Evolutionary conservation across 345 rosid genomes (phyloP).

Genomic region (Punica granatum): DNA sequence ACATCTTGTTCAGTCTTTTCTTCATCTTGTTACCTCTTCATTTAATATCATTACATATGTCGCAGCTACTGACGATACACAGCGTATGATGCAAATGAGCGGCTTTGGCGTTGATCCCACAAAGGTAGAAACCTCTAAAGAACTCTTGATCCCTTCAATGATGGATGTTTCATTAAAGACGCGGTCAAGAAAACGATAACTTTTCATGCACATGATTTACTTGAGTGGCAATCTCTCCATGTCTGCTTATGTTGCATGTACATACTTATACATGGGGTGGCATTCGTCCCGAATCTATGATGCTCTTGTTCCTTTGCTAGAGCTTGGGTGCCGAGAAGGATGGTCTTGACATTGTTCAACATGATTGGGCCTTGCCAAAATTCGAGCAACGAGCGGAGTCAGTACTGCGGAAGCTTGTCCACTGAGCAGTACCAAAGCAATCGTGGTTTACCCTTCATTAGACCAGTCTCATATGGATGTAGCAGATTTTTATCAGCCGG

Average conservation of each 20-base stretch:
- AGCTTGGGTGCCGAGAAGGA: conserved; percentile 86
- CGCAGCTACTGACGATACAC: conserved; percentile 86
- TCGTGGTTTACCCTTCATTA: not conserved
- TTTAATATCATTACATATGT: not conserved
- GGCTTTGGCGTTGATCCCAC: conserved; percentile 91
- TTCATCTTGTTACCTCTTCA: not conserved
- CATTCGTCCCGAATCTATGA: not conserved
- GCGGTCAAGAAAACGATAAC: not conserved
- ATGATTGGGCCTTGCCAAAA: conserved; percentile 80
- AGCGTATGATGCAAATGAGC: conserved; percentile 99
- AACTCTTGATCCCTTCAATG: not conserved
- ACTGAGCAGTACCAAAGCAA: conserved; percentile 19
- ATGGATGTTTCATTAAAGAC: not conserved
- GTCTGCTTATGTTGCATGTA: not conserved
- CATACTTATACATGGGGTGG: not conserved
- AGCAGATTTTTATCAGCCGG: too few species aligned
- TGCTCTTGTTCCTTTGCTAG: conserved; percentile 23
- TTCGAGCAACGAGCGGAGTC: conserved; percentile 90
- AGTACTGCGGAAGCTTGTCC: conserved; percentile 60
- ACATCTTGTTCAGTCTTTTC: not conserved
- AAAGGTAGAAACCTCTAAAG: conserved; percentile 38
- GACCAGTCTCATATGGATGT: not conserved
- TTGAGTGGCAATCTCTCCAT: not conserved
- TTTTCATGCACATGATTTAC: not conserved
- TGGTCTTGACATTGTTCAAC: conserved; percentile 63